These are phyloP conservation scores for Wickerhamomyces chaumierensis DNA, from an alignment of 805 yeast genomes.

Conservation along the genomic window DNA sequence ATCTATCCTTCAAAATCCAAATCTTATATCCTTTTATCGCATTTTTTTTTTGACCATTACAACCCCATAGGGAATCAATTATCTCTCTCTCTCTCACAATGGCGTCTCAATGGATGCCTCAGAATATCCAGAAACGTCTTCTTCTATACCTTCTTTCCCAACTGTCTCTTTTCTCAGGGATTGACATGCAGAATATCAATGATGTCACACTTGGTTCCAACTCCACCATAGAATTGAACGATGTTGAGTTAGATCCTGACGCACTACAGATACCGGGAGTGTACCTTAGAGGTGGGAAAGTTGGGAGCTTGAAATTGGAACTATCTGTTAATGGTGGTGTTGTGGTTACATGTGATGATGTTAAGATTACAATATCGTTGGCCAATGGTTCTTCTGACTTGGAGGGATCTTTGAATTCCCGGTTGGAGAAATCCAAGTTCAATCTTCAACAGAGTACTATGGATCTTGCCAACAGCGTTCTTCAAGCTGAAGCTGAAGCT, in stretches of 20 bases:
- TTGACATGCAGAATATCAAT: slow-evolving; percentile 61
- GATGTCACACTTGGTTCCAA: slow-evolving; percentile 67
- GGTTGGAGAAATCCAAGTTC: slow-evolving; percentile 24
- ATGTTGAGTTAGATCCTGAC: slow-evolving; percentile 64
- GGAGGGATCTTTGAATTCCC: background rate
- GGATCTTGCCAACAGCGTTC: slow-evolving; percentile 49
- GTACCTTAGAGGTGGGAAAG: slow-evolving; percentile 47
- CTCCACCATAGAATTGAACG: slow-evolving; percentile 37
- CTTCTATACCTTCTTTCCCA: slow-evolving; percentile 73
- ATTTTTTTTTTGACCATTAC: no score
- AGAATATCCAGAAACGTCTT: slow-evolving; percentile 72
- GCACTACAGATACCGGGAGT: slow-evolving; percentile 58
- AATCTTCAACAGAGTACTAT: slow-evolving; percentile 65
- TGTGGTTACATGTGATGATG: slow-evolving; percentile 42
- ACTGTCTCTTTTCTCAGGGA: slow-evolving; percentile 68
- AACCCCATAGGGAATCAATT: no score
- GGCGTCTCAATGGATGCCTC: slow-evolving; percentile 59
- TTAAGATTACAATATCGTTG: slow-evolving; percentile 37
- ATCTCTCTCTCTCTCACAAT: no score
- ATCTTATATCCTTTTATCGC: no score
- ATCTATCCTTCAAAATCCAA: no score
- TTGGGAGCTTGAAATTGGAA: slow-evolving; percentile 41
- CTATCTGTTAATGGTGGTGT: slow-evolving; percentile 68
- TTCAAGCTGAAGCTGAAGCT: slow-evolving; percentile 9
- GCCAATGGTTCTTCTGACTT: slow-evolving; percentile 6